Conservation (phyloP, 1,284 basidiomycete genomes). For the Pholiota adiposa region DNA sequence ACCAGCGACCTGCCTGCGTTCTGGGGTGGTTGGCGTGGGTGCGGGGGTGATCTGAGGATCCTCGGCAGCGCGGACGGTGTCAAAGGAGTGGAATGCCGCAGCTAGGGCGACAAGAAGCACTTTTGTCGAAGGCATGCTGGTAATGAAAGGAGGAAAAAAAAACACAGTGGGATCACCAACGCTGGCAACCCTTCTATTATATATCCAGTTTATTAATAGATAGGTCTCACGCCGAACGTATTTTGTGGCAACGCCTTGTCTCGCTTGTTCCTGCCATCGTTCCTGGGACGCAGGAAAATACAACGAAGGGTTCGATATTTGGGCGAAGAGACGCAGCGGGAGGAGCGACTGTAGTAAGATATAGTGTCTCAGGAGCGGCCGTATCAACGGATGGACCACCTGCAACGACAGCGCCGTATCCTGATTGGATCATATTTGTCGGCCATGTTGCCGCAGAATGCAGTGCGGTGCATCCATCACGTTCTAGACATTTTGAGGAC, state of each 20-base stretch:
- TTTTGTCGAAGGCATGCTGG: too few species aligned
- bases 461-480: not conserved
- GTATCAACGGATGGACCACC: not conserved
- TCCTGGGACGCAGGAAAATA: not conserved
- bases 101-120: constrained; percentile 1
- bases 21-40: constrained; percentile 10
- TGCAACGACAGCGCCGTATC: not conserved
- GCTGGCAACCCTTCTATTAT: not conserved
- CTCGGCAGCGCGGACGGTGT: constrained; percentile 12
- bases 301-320: not conserved
- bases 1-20: constrained; percentile 15
- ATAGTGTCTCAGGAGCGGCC: not conserved
- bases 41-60: constrained; percentile 15
- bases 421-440: not conserved
- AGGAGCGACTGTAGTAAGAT: not conserved
- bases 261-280: not conserved
- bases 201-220: not conserved
- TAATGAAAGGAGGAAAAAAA: not conserved
- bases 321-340: not conserved
- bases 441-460: not conserved
- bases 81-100: constrained; percentile 13
- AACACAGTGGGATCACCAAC: not conserved
- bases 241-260: not conserved
- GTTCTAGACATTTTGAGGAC: not conserved
- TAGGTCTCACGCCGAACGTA: not conserved